A percentile compares a stretch with the other conserved stretches of the same genome.
These are phyloP conservation scores for Fonsecaea pedrosoi DNA, from an alignment of 2,329 filamentous ascomycete species.

Conservation along the genomic window DNA sequence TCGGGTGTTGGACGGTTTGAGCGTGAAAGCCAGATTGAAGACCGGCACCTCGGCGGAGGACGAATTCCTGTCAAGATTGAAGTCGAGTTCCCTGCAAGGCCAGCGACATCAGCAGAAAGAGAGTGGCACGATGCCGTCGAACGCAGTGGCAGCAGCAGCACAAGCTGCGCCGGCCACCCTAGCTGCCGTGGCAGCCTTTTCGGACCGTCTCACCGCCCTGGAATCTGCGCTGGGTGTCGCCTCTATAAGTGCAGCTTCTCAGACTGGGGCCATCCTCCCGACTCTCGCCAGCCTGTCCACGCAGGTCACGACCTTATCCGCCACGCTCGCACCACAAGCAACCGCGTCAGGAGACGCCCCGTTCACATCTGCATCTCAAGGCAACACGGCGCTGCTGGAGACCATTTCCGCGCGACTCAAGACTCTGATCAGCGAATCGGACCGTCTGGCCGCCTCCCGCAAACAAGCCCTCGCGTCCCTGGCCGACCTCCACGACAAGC, in stretches of 20 bases:
- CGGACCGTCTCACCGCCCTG: conserved; percentile 76
- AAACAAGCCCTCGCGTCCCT: conserved; percentile 52
- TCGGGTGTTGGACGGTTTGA: conserved; percentile 65
- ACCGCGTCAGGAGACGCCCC: conserved; percentile 29
- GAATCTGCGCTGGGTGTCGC: conserved; percentile 83
- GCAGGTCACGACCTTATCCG: conserved; percentile 75
- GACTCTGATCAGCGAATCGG: conserved; percentile 54
- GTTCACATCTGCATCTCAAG: conserved; percentile 36
- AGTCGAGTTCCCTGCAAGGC: conserved; percentile 15
- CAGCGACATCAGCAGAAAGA: neutral
- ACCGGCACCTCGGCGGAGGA: conserved; percentile 28
- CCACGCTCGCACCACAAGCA: conserved; percentile 48
- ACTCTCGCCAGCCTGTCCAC: conserved; percentile 80
- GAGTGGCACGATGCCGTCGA: neutral
- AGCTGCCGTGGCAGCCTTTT: conserved; percentile 84
- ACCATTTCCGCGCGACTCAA: conserved; percentile 52
- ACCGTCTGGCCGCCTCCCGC: conserved; percentile 52
- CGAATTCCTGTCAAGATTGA: conserved; percentile 34
- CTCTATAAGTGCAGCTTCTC: conserved; percentile 64
- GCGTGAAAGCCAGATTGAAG: conserved; percentile 25
- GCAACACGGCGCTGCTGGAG: conserved; percentile 52
- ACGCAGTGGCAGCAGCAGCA: neutral
- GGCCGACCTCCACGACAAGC: conserved; percentile 50
- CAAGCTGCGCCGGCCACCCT: conserved; percentile 60
- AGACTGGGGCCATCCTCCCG: conserved; percentile 72